Evolutionary conservation across 1,284 basidiomycete species (phyloP), one percentile per base, ranked within the genome.

Genomic region (Trichosporon ovoides): DNA sequence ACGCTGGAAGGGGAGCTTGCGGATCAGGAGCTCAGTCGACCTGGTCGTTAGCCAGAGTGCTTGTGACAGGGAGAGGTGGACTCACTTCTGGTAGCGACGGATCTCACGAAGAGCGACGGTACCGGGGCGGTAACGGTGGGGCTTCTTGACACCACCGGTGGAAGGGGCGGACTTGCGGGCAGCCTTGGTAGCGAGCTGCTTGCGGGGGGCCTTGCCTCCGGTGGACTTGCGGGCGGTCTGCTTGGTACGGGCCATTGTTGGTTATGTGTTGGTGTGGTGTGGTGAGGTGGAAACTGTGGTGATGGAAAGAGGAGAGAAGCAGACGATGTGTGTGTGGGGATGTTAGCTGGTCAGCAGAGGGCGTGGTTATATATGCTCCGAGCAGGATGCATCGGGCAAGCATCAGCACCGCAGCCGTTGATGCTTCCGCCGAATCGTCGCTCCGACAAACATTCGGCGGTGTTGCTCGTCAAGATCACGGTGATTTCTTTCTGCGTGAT

Each of bases 31-130:
- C 80, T 93, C 89, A 56, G 94, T 92, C 70, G 90, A 91, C 81
- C 91, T 69, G 50, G 36, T 5, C 18, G 57, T 56, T 38, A 58
- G 53, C 34, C n/a, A n/a, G n/a, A n/a, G n/a, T n/a, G 33, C 0
- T 52, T 38, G 18, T 37, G 48, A 37, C 14, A 22, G 37, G 12
- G 9, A 37, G 56, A 28, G 52, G 10, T 2, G 13, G 5, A 67
- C 69, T 71, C 66, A 72, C 69, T 73, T 74, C 70, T 96, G 93
- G 84, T 96, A 97, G 56, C 91, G 86, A 81, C 93, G 84, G 73
- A 97, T 96, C 82, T 97, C 93, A 82, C 93, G 90, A 67, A 97
- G 88, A 66, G 93, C 93, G 75, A 97, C 93, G 64, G 93, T 96
- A 82, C 93, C 93, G 65, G 92, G 93, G 77, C 90, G 87, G 89